phyloP scores from a whole-genome alignment of 23 red algal species.

The Gracilaria domingensis region DNA sequence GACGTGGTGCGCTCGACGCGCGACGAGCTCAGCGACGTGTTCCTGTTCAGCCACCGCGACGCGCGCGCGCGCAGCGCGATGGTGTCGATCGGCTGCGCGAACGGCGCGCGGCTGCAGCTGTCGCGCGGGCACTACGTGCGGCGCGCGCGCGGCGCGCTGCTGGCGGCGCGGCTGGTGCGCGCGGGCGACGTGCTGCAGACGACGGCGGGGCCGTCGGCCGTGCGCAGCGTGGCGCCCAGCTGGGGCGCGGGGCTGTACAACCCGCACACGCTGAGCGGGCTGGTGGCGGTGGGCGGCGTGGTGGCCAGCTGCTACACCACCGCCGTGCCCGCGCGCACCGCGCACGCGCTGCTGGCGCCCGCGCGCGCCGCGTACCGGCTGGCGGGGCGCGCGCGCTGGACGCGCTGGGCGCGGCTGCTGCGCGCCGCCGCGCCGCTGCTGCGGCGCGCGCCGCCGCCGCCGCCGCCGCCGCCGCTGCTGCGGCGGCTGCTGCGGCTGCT shows the following conservation, averaged over 20 bases:
- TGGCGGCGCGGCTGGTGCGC: background rate
- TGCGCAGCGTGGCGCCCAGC: background rate
- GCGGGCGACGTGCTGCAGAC: background rate
- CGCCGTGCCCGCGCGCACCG: constrained; percentile 14
- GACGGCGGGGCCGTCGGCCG: background rate
- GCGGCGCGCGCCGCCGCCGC: no score
- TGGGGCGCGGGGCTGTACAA: constrained; percentile 37
- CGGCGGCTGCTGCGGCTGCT: no score
- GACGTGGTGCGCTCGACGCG: background rate
- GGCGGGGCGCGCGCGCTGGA: background rate
- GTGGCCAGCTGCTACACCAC: constrained; percentile 54
- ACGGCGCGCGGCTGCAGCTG: no score
- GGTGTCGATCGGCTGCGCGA: no score
- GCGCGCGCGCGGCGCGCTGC: no score
- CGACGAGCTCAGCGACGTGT: background rate
- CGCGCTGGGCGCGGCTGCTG: no score
- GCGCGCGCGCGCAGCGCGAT: background rate
- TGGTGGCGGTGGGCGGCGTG: constrained; percentile 50
- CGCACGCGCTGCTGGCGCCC: constrained; percentile 45
- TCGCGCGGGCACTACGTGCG: background rate
- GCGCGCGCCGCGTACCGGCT: constrained; percentile 9
- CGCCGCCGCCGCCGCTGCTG: no score
- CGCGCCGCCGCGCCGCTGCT: no score
- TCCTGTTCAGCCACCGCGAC: constrained; percentile 17
- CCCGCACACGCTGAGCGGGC: constrained; percentile 58